Percentiles rank a stretch among this genome's conserved stretches.
Evolutionary conservation across 371 early-diverging fungal genomes (phyloP).

Genomic region (Dentiscutata heterogama): DNA sequence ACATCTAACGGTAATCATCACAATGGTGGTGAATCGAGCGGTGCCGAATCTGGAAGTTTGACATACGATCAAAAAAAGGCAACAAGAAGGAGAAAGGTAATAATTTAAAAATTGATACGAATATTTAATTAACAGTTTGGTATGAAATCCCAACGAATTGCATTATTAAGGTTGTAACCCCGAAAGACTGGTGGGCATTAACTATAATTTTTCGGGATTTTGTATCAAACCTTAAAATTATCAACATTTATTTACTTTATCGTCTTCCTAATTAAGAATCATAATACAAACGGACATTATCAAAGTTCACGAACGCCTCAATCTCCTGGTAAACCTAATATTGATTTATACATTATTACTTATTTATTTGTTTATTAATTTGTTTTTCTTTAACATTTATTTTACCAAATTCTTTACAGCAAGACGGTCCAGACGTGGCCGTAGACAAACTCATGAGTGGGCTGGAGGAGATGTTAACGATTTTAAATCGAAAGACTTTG

Average conservation of each 20-base stretch:
- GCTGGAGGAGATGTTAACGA: constrained; percentile 47
- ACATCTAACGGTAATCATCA: constrained; percentile 9
- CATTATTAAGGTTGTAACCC: too few relatives aligned
- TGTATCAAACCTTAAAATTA: too few relatives aligned
- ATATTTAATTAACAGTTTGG: neutral
- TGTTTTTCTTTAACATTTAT: neutral
- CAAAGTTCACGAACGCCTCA: neutral
- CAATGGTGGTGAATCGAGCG: constrained; percentile 33
- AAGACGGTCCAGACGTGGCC: constrained; percentile 26
- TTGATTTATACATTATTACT: neutral
- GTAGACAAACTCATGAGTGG: constrained; percentile 45
- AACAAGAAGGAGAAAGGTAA: constrained; percentile 33
- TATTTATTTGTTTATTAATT: neutral
- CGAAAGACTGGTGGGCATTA: too few relatives aligned
- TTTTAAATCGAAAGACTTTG: constrained; percentile 65
- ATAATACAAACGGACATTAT: constrained; percentile 22
- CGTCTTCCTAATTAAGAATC: constrained; percentile 3
- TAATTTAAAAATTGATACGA: neutral
- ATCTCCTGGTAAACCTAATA: constrained; percentile 19
- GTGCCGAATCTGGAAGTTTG: constrained; percentile 27
- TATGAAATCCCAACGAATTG: too few relatives aligned
- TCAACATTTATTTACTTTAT: neutral
- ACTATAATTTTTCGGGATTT: too few relatives aligned
- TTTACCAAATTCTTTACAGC: constrained; percentile 2
- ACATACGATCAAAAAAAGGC: constrained; percentile 25